Conservation (phyloP, 2,329 filamentous ascomycete genomes). For the Didymella pinodella region DNA sequence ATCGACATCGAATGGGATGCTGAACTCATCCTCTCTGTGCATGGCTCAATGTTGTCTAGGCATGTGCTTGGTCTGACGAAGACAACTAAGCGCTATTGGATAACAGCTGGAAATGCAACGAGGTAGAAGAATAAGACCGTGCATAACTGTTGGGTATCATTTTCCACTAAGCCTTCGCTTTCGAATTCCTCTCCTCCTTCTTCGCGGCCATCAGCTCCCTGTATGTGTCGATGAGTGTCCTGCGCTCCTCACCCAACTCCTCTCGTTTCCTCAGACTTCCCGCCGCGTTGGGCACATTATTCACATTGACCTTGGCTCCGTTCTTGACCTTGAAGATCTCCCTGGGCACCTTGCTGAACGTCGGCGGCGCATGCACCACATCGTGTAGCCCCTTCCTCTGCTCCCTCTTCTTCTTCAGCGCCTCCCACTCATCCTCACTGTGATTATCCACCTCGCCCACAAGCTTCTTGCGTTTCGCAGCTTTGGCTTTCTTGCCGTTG, state of each 20-base stretch:
- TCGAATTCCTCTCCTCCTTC: constrained; percentile 21
- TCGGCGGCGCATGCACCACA: constrained; percentile 78
- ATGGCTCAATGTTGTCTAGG: not conserved
- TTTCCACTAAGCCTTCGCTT: constrained; percentile 4
- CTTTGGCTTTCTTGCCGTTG: constrained; percentile 60
- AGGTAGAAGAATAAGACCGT: no score
- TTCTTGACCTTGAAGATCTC: constrained; percentile 71
- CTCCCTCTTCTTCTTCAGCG: constrained; percentile 64
- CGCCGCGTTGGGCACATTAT: constrained; percentile 71
- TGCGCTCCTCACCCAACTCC: constrained; percentile 73
- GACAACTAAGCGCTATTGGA: not conserved
- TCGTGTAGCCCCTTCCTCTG: constrained; percentile 66
- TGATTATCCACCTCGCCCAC: constrained; percentile 61
- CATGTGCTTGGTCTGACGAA: not conserved
- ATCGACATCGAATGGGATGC: not conserved
- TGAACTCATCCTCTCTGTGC: no score
- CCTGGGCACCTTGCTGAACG: constrained; percentile 67
- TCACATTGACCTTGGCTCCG: constrained; percentile 71
- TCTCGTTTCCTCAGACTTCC: constrained; percentile 77
- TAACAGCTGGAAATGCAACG: not conserved
- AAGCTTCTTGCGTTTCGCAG: constrained; percentile 60
- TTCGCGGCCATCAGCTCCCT: constrained; percentile 68
- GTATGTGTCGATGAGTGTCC: constrained; percentile 77
- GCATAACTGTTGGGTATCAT: constrained; percentile 7
- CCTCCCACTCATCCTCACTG: constrained; percentile 79